phyloP scores from a whole-genome alignment of 306 rosid genomes.

The Citrullus mucosospermus region DNA sequence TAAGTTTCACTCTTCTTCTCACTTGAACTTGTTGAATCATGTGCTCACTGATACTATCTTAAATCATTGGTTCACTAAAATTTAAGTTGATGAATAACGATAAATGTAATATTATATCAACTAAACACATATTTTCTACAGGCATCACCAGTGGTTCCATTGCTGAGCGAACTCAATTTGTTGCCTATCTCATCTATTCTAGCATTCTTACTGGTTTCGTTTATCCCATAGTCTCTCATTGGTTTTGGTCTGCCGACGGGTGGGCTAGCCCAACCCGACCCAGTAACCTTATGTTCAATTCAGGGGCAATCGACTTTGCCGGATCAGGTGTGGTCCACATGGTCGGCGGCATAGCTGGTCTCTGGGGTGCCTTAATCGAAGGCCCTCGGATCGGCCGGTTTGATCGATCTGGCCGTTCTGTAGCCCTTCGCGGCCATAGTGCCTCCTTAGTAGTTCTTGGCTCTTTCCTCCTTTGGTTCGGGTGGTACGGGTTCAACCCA shows the following conservation, averaged over 20 bases:
- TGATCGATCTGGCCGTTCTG: slow-evolving; percentile 38
- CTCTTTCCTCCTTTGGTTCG: slow-evolving; percentile 31
- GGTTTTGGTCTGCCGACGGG: slow-evolving; percentile 11
- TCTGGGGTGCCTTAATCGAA: slow-evolving; percentile 57
- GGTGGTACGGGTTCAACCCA: slow-evolving; percentile 36
- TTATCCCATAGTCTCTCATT: slow-evolving; percentile 35
- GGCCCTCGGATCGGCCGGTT: slow-evolving; percentile 72
- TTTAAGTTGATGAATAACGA: no score
- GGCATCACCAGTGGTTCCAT: slow-evolving; percentile 65
- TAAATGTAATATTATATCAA: no score
- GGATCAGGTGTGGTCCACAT: slow-evolving; percentile 29
- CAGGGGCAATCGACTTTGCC: slow-evolving; percentile 55
- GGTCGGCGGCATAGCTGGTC: no score
- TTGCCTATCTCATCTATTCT: slow-evolving; percentile 61
- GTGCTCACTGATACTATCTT: no score
- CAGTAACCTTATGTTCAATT: slow-evolving; percentile 18
- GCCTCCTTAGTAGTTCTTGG: slow-evolving; percentile 58
- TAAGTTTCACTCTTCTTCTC: no score
- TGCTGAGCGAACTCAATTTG: slow-evolving; percentile 65
- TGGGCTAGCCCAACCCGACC: slow-evolving; percentile 48
- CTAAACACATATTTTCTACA: no score
- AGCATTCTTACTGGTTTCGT: slow-evolving; percentile 60
- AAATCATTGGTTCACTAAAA: no score
- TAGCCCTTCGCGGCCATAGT: slow-evolving; percentile 55
- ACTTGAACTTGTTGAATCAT: no score